Base-by-base conservation (phyloP, 176 grass and related monocot genomes). In the Rhynchospora pubera region DNA sequence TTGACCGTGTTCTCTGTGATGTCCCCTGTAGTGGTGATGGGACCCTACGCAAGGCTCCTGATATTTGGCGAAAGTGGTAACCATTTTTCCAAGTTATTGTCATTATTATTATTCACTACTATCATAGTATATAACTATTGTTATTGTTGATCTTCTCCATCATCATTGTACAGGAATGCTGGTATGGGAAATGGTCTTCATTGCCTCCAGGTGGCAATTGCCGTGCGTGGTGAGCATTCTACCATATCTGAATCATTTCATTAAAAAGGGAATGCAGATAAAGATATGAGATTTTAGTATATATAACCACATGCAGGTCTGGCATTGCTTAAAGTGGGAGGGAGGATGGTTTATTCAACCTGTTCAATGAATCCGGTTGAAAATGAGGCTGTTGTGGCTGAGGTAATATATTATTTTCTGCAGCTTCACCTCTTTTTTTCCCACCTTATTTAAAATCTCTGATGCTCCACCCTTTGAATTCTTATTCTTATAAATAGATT, bases 21-120 rank as follows among this genome's bases (percentile, higher is more conserved):
- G 96, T 98, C 79, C 96, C 96, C 80, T 98, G 96, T 72, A 98
- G 96, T 76, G 96, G 96, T n/a, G 96, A 98, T 85, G 96, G 96
- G 10, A 98, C 96, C 85, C 87, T 88, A 14, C 89, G 96, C 57
- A 98, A 98, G 75, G 96, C 96, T 87, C 96, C 96, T 88, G 96
- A 94, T 91, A 93, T 98, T 62, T 98, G 96, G 96, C 91, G 96
- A 89, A 98, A 94, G 42, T 98, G 92, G 96, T 98, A 89, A 87
- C 30, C 77, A 79, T 76, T 52, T 46, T 77, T 13, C 24, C 46
- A 50, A 72, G 64, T 34, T 14, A 16, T 47, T 65, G 21, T 63
- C 34, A 22, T 61, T 30, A 61, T 81, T 46, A 14, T 65, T 50
- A 13, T 82, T 66, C 26, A 50, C 24, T 65, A 21, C 50, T 59